phyloP scores from a whole-genome alignment of 2,329 filamentous ascomycete species.

The Paraconiothyrium brasiliense region DNA sequence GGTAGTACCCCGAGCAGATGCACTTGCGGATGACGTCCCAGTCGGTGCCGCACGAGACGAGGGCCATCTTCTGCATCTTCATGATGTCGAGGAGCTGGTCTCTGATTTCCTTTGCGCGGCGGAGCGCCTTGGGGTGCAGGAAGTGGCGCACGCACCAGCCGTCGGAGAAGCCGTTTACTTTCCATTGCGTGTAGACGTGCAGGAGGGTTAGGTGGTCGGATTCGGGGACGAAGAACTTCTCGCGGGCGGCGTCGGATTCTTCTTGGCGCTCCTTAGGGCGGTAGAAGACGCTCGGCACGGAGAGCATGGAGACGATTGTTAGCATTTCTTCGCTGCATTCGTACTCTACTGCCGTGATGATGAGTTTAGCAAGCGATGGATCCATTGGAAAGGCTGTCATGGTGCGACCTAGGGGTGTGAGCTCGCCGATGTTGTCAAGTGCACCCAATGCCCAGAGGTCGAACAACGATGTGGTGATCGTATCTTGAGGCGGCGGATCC shows the following conservation, averaged over 20 bases:
- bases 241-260: slow-evolving; percentile 91
- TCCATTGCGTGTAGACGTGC: slow-evolving; percentile 96
- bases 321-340: slow-evolving; percentile 97
- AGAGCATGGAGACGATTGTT: slow-evolving; percentile 97
- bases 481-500: slow-evolving; percentile 98
- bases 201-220: slow-evolving; percentile 96
- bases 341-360: slow-evolving; percentile 91
- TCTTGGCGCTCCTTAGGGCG: slow-evolving; percentile 95
- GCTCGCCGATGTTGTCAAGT: slow-evolving; percentile 89
- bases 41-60: slow-evolving; percentile 91
- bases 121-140: slow-evolving; percentile 90
- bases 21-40: slow-evolving; percentile 96
- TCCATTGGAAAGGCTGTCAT: slow-evolving; percentile 99
- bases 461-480: slow-evolving; percentile 95
- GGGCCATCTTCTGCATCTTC: slow-evolving; percentile 87
- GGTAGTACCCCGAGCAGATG: slow-evolving; percentile 97
- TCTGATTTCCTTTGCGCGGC: slow-evolving; percentile 90
- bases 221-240: slow-evolving; percentile 98
- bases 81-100: slow-evolving; percentile 95
- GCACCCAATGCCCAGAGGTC: slow-evolving; percentile 97
- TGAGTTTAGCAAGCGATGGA: slow-evolving; percentile 89
- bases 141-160: slow-evolving; percentile 95
- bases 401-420: slow-evolving; percentile 84
- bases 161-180: slow-evolving; percentile 86
- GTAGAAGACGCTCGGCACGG: slow-evolving; percentile 96